Percentiles rank a stretch among this genome's conserved stretches.
Conservation (phyloP, 805 yeast species). For the Ogataea naganishii region DNA sequence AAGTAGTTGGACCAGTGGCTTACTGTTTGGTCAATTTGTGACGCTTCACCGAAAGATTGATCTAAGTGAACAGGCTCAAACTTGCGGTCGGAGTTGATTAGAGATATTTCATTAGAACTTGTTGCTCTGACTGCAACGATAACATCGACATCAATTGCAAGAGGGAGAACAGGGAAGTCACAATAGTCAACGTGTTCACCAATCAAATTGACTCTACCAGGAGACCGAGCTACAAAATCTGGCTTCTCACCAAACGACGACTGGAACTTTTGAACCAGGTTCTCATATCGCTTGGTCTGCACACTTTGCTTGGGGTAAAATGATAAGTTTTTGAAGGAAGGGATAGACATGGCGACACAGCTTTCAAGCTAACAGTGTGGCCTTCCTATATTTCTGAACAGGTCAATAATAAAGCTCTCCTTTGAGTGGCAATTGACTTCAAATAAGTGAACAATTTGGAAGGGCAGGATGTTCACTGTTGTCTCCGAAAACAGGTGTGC, state of each 20-base stretch:
- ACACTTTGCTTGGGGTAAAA: conserved; percentile 25
- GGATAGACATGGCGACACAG: conserved; percentile 18
- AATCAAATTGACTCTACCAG: conserved; percentile 69
- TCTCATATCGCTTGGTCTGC: conserved; percentile 21
- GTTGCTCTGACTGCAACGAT: conserved; percentile 38
- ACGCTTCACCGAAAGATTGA: conserved; percentile 29
- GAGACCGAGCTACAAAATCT: conserved; percentile 49
- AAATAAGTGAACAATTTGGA: no score
- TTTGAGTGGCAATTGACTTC: no score
- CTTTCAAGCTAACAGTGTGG: neutral
- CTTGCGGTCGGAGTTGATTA: conserved; percentile 25
- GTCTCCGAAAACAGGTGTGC: no score
- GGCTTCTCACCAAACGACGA: conserved; percentile 27
- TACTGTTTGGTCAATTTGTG: conserved; percentile 38
- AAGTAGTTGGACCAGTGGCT: conserved; percentile 64
- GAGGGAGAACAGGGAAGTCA: conserved; percentile 58
- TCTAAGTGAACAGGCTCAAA: conserved; percentile 29
- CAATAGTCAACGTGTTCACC: conserved; percentile 73
- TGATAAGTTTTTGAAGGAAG: conserved; percentile 24
- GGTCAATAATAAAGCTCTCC: no score
- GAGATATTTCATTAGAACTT: conserved; percentile 9
- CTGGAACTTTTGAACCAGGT: conserved; percentile 10
- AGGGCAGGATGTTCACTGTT: no score
- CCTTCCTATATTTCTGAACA: no score
- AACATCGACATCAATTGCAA: conserved; percentile 62